Conservation (phyloP, 1,284 basidiomycete species). For the Ceratobasidium sp. region DNA sequence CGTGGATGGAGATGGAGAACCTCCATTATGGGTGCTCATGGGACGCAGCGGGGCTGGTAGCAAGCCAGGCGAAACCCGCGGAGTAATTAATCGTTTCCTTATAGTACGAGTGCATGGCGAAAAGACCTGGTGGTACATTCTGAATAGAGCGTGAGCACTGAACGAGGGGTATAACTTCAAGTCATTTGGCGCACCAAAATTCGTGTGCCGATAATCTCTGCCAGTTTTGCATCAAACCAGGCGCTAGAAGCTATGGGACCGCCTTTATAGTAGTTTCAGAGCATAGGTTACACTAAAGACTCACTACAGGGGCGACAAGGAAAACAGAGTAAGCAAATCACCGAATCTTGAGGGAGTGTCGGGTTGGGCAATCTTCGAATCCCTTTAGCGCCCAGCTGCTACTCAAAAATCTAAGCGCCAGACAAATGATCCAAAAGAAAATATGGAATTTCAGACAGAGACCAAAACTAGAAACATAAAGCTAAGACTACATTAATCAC, state of each 20-base stretch:
- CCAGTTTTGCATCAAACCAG: constrained; percentile 18
- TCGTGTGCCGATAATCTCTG: neutral
- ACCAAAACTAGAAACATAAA: neutral
- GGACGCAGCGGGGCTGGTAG: neutral
- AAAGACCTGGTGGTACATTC: constrained; percentile 35
- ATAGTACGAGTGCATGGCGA: constrained; percentile 21
- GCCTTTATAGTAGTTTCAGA: no score
- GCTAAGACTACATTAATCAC: constrained; percentile 35
- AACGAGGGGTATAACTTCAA: neutral
- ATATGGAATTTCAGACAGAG: constrained; percentile 8
- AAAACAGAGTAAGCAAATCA: neutral
- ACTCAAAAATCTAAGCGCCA: constrained; percentile 8
- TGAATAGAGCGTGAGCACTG: neutral
- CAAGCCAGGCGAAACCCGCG: neutral
- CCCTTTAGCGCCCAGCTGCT: constrained; percentile 3
- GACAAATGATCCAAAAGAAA: neutral
- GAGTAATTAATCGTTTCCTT: constrained; percentile 4
- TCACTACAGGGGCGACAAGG: neutral
- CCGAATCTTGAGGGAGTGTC: neutral
- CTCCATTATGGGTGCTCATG: neutral
- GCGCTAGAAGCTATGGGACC: neutral
- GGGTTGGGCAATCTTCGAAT: no score
- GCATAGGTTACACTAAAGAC: neutral
- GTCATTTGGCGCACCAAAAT: constrained; percentile 2
- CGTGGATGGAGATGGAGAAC: neutral